A percentile compares a stretch with the other conserved stretches of the same genome.
These are phyloP conservation scores for Erodium maritimum DNA, from an alignment of 345 rosid species.

Conservation along the genomic window DNA sequence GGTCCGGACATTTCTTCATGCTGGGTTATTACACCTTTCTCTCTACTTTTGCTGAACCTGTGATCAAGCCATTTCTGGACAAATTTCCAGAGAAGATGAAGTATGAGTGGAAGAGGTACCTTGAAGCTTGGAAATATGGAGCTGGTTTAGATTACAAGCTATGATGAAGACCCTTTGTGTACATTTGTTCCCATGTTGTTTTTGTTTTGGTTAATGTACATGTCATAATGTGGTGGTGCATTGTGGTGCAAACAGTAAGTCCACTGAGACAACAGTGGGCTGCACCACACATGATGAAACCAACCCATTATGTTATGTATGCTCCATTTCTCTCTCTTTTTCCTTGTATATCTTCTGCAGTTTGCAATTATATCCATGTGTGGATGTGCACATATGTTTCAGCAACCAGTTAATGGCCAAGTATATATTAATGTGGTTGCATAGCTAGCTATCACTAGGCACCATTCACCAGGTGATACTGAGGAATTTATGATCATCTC, in stretches of 20 bases:
- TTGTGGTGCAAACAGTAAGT: background rate
- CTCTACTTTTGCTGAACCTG: slow-evolving; percentile 60
- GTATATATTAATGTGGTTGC: no score
- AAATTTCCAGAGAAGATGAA: slow-evolving; percentile 39
- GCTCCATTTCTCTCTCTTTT: no score
- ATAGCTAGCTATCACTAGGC: no score
- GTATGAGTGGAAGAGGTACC: slow-evolving; percentile 59
- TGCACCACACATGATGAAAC: background rate
- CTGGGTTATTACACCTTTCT: slow-evolving; percentile 76
- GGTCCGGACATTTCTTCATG: slow-evolving; percentile 81
- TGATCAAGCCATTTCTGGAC: slow-evolving; percentile 44
- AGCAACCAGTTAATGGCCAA: background rate
- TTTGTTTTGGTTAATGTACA: no score
- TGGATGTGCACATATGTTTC: background rate
- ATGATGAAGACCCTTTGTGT: slow-evolving; percentile 13
- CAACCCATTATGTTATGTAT: no score
- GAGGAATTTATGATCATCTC: background rate
- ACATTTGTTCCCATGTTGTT: no score
- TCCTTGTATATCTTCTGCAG: background rate
- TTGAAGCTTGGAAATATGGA: slow-evolving; percentile 88
- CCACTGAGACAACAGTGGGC: background rate
- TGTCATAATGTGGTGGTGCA: no score
- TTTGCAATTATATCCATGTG: background rate
- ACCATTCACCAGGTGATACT: no score
- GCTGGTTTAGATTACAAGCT: slow-evolving; percentile 74